phyloP scores from a whole-genome alignment of 202 grass and related monocot species.

The Panicum virgatum region DNA sequence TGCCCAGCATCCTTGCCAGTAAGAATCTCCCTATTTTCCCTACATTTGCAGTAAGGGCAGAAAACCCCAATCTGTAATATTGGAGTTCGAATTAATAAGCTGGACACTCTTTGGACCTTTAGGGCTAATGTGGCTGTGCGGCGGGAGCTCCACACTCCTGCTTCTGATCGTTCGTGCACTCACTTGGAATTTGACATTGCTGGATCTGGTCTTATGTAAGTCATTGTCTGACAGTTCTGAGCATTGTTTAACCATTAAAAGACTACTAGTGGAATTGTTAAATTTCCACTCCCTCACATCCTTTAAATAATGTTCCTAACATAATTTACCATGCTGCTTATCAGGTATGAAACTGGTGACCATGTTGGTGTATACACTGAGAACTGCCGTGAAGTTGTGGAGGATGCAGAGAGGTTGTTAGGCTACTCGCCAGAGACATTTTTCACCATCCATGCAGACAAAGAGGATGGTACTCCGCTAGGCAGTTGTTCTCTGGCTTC shows the following conservation, averaged over 20 bases:
- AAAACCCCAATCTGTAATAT: neutral
- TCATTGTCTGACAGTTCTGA: neutral
- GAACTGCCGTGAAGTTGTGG: conserved; percentile 70
- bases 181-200: conserved; percentile 96
- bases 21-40: conserved; percentile 11
- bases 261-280: neutral
- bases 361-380: conserved; percentile 92
- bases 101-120: conserved; percentile 1
- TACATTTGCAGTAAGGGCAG: neutral
- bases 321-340: conserved; percentile 33
- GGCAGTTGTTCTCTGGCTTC: conserved; percentile 67
- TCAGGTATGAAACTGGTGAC: conserved; percentile 93
- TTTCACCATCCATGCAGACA: conserved; percentile 88
- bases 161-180: conserved; percentile 94
- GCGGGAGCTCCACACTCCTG: conserved; percentile 82
- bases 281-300: too few species aligned
- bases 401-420: conserved; percentile 79
- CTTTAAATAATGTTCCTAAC: conserved; percentile 16
- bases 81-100: conserved; percentile 8
- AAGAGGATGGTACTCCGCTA: conserved; percentile 85
- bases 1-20: conserved; percentile 93
- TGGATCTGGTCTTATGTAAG: conserved; percentile 80
- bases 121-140: conserved; percentile 80
- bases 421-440: conserved; percentile 70
- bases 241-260: neutral